These are phyloP conservation scores for Chenopodium berlandieri DNA, from an alignment of 148 eudicot species.

Conservation along the genomic window DNA sequence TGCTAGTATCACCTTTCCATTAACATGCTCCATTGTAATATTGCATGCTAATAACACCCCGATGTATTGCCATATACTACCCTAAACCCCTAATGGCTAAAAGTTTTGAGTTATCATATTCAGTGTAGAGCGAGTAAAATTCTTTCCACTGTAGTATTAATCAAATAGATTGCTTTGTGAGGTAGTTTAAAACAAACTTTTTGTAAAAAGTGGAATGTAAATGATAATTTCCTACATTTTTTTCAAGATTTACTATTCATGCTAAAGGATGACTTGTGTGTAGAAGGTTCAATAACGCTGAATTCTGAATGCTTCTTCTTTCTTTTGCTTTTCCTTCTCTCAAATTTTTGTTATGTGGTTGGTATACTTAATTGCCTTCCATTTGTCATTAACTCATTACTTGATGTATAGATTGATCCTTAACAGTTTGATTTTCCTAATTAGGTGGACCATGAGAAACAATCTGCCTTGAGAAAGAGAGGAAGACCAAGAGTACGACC, in stretches of 20 bases:
- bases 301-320: neutral
- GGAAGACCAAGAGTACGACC: constrained; percentile 32
- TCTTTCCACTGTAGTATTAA: neutral
- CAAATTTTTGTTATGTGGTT: neutral
- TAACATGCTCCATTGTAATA: too few species aligned
- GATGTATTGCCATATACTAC: too few species aligned
- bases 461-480: constrained; percentile 20
- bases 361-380: neutral
- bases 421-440: neutral
- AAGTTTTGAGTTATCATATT: too few species aligned
- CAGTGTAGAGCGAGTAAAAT: too few species aligned
- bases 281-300: neutral
- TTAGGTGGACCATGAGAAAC: constrained; percentile 28
- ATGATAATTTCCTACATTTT: neutral
- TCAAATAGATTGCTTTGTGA: neutral
- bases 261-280: neutral
- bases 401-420: neutral
- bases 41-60: too few species aligned
- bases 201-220: neutral
- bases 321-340: neutral
- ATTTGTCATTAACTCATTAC: neutral
- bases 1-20: too few species aligned
- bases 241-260: neutral
- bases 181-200: too few species aligned
- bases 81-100: too few species aligned